Conservation (phyloP, 192 early-diverging fungal genomes). For the Backusella tuberculispora region DNA sequence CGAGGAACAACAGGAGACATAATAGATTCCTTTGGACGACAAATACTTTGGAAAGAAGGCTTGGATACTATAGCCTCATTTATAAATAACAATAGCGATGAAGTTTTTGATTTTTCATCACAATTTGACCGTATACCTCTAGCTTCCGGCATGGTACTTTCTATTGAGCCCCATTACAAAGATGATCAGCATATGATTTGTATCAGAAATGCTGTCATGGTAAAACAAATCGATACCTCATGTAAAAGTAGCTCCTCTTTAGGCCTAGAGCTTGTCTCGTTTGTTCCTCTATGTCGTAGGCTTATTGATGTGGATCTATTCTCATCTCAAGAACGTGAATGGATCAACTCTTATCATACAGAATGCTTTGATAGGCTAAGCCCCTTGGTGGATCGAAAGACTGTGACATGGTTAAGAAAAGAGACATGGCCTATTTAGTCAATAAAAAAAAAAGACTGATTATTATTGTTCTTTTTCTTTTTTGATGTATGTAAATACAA, state of each 20-base stretch:
- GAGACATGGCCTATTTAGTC: neutral
- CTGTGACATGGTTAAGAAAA: neutral
- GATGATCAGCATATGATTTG: too few relatives aligned
- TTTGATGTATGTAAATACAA: too few relatives aligned
- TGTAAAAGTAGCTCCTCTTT: neutral
- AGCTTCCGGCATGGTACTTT: neutral
- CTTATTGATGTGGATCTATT: neutral
- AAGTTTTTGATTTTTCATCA: too few relatives aligned
- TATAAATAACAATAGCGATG: neutral
- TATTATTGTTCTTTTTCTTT: too few relatives aligned
- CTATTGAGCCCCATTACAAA: neutral
- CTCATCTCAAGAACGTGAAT: neutral
- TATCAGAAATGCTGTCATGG: neutral
- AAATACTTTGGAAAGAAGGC: neutral
- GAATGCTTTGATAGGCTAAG: neutral
- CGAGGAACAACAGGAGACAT: neutral
- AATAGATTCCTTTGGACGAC: neutral
- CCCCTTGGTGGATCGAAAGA: neutral
- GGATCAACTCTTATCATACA: neutral
- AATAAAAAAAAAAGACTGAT: neutral
- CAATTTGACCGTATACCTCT: neutral
- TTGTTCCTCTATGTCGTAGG: neutral
- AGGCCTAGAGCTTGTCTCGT: neutral
- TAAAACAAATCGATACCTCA: neutral
- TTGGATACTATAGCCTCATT: neutral